Conservation (phyloP, 2,329 filamentous ascomycete genomes). For the Verticillium isaacii region DNA sequence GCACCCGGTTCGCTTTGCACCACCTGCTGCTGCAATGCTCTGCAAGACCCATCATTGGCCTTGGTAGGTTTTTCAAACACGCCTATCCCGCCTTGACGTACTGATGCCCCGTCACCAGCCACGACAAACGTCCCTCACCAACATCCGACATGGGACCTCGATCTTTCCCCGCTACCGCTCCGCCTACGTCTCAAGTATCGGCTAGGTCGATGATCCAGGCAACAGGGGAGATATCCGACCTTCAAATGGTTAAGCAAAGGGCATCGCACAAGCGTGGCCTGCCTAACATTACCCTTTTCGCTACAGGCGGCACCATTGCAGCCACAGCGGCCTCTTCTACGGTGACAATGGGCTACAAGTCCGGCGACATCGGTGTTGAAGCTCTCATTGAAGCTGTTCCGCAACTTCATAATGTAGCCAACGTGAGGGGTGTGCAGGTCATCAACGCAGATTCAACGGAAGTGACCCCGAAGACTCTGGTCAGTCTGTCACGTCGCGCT, state of each 20-base stretch:
- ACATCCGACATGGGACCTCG: not conserved
- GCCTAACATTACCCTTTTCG: slow-evolving; percentile 53
- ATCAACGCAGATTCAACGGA: slow-evolving; percentile 41
- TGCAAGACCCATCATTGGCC: not conserved
- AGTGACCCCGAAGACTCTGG: slow-evolving; percentile 43
- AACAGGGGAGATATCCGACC: not conserved
- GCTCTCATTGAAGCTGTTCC: slow-evolving; percentile 50
- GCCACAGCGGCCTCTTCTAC: slow-evolving; percentile 41
- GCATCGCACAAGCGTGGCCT: slow-evolving; percentile 33
- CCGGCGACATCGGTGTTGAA: slow-evolving; percentile 41
- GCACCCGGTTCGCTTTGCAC: not conserved
- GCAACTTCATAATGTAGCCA: slow-evolving; percentile 47
- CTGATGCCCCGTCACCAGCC: not conserved
- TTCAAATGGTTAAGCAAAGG: not conserved
- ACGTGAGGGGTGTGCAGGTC: slow-evolving; percentile 48
- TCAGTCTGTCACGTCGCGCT: slow-evolving; percentile 42
- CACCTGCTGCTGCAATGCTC: not conserved
- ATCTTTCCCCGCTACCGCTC: not conserved
- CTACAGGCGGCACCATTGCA: slow-evolving; percentile 56
- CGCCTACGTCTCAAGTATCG: not conserved
- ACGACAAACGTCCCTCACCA: not conserved
- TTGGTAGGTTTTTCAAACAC: not conserved
- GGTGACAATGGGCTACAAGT: slow-evolving; percentile 38
- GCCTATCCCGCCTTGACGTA: not conserved
- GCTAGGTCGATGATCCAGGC: not conserved